Base-by-base conservation (phyloP, 2,329 filamentous ascomycete genomes). In the Aspergillus caelatus region DNA sequence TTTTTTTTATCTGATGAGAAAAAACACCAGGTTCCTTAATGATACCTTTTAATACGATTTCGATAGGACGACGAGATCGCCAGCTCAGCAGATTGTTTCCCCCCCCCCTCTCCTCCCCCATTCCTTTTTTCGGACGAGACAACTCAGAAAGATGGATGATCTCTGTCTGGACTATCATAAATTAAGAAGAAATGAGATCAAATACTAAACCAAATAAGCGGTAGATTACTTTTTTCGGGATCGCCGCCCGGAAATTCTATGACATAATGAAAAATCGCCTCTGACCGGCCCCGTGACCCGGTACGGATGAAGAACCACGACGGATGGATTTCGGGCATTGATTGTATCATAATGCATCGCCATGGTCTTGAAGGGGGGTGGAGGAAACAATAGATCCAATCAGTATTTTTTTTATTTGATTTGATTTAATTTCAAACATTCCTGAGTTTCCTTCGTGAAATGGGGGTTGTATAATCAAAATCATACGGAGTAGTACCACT, bases 211-310 rank as follows among this genome's bases (percentile, higher is more conserved):
- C 9, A 26, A 46, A 46, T 46, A 46, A 23, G n/a, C n/a, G 21
- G 48, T 16, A 52, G 48, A 19, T 34, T 53, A 32, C 32, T 34
- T 53, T 53, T 53, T 60, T 64, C 45, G 57, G 57, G 66, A 65
- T 68, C 64, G 60, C 61, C 61, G 58, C 61, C 58, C 58, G 65
- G 52, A 36, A 62, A 64, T 70, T 68, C 61, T 70, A 67, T 70
- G 68, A 70, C 68, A 68, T 70, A 70, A 70, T 70, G 64, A 54
- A 67, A 69, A 68, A 62, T 61, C 64, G 53, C 57, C 60, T 50
- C 62, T 55, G 54, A 39, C 57, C 21, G 53, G 41, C 55, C 66
- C 64, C 63, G 66, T 67, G 66, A 68, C 65, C 62, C 48, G 48
- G 23, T 30, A 28, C 23, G 26, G 28, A 28, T 16, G 19, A 30